phyloP scores from a whole-genome alignment of 177 flowering plant genomes.

The Vitis hybrid region DNA sequence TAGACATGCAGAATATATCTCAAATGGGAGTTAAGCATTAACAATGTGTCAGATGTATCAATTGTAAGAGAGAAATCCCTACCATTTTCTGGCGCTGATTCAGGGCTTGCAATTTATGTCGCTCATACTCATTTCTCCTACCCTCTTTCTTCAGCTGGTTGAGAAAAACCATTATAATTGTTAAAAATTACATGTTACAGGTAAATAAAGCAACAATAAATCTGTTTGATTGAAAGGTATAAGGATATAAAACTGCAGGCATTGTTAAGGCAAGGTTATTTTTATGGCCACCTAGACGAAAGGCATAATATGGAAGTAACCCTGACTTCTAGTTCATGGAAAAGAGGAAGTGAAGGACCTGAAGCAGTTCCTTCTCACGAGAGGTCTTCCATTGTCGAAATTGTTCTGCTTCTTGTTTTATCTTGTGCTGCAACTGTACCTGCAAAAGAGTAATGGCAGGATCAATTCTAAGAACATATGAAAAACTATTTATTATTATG shows the following conservation, averaged over 20 bases:
- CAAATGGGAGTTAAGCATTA: too few relatives aligned
- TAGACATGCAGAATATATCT: too few relatives aligned
- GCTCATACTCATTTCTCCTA: slow-evolving; percentile 90
- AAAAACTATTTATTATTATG: background rate
- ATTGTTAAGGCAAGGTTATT: too few relatives aligned
- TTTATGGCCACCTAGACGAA: too few relatives aligned
- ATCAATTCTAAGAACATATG: background rate
- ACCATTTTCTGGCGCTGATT: slow-evolving; percentile 99
- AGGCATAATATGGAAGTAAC: too few relatives aligned
- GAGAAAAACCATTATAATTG: slow-evolving; percentile 6
- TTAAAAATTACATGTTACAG: too few relatives aligned
- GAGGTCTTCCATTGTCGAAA: slow-evolving; percentile 99
- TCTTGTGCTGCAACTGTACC: slow-evolving; percentile 95
- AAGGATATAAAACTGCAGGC: too few relatives aligned
- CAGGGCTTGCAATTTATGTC: slow-evolving; percentile 91
- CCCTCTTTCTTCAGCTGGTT: slow-evolving; percentile 91
- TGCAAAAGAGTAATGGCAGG: slow-evolving; percentile 25
- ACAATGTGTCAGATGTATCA: too few relatives aligned
- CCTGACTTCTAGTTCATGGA: too few relatives aligned
- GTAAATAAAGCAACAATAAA: too few relatives aligned
- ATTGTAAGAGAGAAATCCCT: slow-evolving; percentile 11
- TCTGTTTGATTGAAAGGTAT: too few relatives aligned
- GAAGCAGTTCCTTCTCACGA: slow-evolving; percentile 93
- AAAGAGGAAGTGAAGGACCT: slow-evolving; percentile 43
- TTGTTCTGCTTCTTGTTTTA: slow-evolving; percentile 97